Base-by-base conservation (phyloP, 2,329 filamentous ascomycete species). In the Aspergillus nomiae region DNA sequence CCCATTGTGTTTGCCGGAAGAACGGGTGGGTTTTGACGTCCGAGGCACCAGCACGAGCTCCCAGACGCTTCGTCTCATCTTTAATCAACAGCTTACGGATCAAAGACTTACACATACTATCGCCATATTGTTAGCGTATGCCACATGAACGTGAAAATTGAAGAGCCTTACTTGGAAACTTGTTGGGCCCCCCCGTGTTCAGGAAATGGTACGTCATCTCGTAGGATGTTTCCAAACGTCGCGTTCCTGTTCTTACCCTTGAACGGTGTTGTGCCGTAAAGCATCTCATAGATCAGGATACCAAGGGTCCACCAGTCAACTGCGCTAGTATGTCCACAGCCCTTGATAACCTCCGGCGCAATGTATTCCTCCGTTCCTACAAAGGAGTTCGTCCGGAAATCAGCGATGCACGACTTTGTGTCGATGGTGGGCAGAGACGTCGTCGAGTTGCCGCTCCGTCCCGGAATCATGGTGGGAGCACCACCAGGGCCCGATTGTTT, bases 301-400 rank as follows among this genome's bases (percentile, higher is more conserved):
- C 95, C 95, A 59, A 99, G 80, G 0, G 95, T 99, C 95, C 95
- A 99, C 95, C 95, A 99, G 78, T 99, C 95, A 16, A 99, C 95
- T 16, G 95, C 95, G 75, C 94, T 98, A 9, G 95, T 99, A 80
- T 99, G 95, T 28, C 95, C 95, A 74, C 94, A 97, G 45, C 95
- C 95, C 81, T 98, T 98, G 77, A 99, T 99, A 41, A 99, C 95
- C 78, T 99, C 95, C 2, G 95, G 95, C 1, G 95, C 95, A 74
- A 99, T 99, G 78, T 99, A 99, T 78, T 99, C 95, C 78, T 99
- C 95, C 0, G 95, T 99, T 21, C 95, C 95, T 48, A 99, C 95
- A 76, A 99, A 99, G 0, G 94, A 97, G 75, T 99, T 99, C 21
- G 95, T 99, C 61, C 95, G 88, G 85, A 99, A 99, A 80, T 98